Evolutionary conservation across 2,329 filamentous ascomycete species (phyloP).

Genomic region (Mollisiaceae sp.): DNA sequence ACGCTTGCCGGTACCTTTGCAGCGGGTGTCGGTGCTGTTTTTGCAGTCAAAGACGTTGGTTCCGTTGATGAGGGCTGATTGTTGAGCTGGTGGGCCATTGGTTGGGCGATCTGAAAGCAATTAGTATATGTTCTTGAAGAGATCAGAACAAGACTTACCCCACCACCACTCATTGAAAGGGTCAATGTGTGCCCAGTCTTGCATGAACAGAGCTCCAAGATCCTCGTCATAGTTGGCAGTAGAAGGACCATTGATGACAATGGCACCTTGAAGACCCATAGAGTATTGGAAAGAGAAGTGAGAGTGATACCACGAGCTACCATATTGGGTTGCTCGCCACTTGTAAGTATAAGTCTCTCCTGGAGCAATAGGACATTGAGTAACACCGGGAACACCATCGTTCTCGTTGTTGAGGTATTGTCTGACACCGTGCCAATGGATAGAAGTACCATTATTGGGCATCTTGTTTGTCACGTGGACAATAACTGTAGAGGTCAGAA

Average conservation of each 20-base stretch:
- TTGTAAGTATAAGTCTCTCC: slow-evolving; percentile 51
- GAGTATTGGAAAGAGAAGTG: slow-evolving; percentile 39
- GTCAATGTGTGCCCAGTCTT: slow-evolving; percentile 15
- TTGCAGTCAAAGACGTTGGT: slow-evolving; percentile 35
- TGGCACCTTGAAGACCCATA: slow-evolving; percentile 62
- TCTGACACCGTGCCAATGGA: slow-evolving; percentile 58
- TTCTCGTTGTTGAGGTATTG: slow-evolving; percentile 48
- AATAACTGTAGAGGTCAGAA: slow-evolving; percentile 38
- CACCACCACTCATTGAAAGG: slow-evolving; percentile 27
- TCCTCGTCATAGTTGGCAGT: slow-evolving; percentile 61
- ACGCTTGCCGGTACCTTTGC: slow-evolving; percentile 27
- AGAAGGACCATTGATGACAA: slow-evolving; percentile 65
- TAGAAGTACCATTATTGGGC: slow-evolving; percentile 51
- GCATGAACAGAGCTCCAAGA: slow-evolving; percentile 29
- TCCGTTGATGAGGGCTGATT: slow-evolving; percentile 38
- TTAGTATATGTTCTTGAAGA: no score
- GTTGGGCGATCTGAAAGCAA: not conserved
- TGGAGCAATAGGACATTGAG: slow-evolving; percentile 72
- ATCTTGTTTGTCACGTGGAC: slow-evolving; percentile 45
- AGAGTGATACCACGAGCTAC: slow-evolving; percentile 41
- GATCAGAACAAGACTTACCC: slow-evolving; percentile 26
- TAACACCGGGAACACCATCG: slow-evolving; percentile 49
- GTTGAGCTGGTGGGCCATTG: slow-evolving; percentile 20
- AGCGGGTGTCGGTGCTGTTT: slow-evolving; percentile 15
- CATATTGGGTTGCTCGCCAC: slow-evolving; percentile 41